A percentile compares a stretch with the other conserved stretches of the same genome.
These are phyloP conservation scores for Tuctoria greenei DNA, from an alignment of 176 grass and related monocot species.

Conservation along the genomic window DNA sequence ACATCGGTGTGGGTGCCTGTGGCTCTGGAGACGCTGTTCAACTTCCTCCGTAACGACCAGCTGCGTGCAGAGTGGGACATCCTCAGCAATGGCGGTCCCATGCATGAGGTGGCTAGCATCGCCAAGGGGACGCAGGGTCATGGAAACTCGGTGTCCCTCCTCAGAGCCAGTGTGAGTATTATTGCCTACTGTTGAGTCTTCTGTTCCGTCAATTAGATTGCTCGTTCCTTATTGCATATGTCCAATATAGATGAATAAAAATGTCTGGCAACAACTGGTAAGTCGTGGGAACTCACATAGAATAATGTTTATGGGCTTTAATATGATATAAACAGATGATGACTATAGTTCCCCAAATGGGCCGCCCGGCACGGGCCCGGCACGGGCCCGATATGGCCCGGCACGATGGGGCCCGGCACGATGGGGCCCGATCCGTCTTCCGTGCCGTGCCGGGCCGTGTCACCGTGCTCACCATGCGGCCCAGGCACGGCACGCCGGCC, in stretches of 20 bases:
- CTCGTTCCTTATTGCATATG: background rate
- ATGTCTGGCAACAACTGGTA: background rate
- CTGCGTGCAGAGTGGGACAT: constrained; percentile 86
- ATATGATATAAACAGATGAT: constrained; percentile 8
- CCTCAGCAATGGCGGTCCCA: constrained; percentile 84
- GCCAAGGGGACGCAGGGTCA: constrained; percentile 70
- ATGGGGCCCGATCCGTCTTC: too few relatives aligned
- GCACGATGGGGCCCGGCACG: too few relatives aligned
- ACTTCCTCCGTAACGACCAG: constrained; percentile 70
- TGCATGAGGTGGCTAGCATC: constrained; percentile 90
- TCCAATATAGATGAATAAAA: too few relatives aligned
- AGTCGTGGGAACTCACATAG: constrained; percentile 23
- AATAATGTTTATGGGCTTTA: background rate
- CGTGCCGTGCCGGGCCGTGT: too few relatives aligned
- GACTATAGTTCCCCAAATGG: too few relatives aligned
- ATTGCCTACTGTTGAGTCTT: background rate
- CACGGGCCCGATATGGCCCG: too few relatives aligned
- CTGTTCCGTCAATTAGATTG: constrained; percentile 1
- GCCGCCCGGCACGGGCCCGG: too few relatives aligned
- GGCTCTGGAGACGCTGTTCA: constrained; percentile 56
- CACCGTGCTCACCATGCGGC: too few relatives aligned
- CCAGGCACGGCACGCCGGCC: too few relatives aligned
- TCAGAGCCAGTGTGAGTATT: constrained; percentile 78
- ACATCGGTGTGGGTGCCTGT: constrained; percentile 85
- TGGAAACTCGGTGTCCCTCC: constrained; percentile 87